phyloP scores from a whole-genome alignment of 768 basidiomycete species.

The Inosperma sp. region DNA sequence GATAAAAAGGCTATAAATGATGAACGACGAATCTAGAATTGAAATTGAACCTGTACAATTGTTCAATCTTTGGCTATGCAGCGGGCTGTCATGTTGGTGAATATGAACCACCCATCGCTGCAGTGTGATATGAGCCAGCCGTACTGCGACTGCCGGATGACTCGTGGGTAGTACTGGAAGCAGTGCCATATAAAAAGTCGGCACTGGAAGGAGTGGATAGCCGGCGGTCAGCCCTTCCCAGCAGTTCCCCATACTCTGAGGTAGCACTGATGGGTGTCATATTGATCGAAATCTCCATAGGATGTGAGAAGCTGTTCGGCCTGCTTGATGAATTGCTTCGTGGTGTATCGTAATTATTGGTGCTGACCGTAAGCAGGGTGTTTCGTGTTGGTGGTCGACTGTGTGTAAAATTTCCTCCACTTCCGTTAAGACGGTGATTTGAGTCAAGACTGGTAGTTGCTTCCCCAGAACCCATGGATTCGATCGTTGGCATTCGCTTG shows the following conservation, averaged over 20 bases:
- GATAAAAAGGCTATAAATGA: neutral
- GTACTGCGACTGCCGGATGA: conserved; percentile 20
- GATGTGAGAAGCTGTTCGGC: conserved; percentile 30
- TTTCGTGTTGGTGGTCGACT: conserved; percentile 41
- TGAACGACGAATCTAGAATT: too few relatives aligned
- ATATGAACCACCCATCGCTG: conserved; percentile 16
- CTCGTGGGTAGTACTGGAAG: conserved; percentile 8
- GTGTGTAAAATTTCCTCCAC: conserved; percentile 20
- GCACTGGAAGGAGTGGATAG: conserved; percentile 6
- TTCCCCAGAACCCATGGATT: conserved; percentile 69
- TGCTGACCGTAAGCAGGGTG: conserved; percentile 31
- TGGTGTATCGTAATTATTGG: conserved; percentile 21
- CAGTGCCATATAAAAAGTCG: neutral
- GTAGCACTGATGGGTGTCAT: conserved; percentile 15
- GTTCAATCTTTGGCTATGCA: neutral
- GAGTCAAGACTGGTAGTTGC: conserved; percentile 29
- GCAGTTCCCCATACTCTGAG: conserved; percentile 35
- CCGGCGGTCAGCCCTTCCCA: conserved; percentile 4
- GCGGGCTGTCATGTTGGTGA: neutral
- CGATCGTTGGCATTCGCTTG: conserved; percentile 77
- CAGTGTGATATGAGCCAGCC: conserved; percentile 22
- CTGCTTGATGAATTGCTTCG: conserved; percentile 36
- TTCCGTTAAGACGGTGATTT: conserved; percentile 15
- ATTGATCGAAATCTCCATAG: conserved; percentile 28
- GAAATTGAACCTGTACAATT: too few relatives aligned